A percentile compares a stretch with the other conserved stretches of the same genome.
Conservation (phyloP, 495 filamentous ascomycete species). For the Aspergillus incahuasiensis region DNA sequence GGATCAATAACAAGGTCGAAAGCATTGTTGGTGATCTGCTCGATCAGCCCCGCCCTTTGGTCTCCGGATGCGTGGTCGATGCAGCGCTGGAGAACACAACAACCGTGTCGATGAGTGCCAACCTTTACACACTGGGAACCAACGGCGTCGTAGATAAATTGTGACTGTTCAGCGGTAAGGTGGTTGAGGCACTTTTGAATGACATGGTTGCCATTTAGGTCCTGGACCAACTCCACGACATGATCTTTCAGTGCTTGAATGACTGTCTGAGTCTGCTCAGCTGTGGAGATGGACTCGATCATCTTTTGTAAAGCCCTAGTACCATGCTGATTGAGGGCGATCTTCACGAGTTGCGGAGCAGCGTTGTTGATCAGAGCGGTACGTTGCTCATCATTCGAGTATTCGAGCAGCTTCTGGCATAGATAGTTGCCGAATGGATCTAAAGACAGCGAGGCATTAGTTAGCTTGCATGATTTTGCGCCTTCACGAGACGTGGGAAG, state of each 20-base stretch:
- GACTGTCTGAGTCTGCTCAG: slow-evolving; percentile 73
- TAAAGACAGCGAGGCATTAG: slow-evolving; percentile 9
- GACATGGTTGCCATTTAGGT: slow-evolving; percentile 96
- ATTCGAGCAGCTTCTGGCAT: slow-evolving; percentile 94
- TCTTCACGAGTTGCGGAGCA: slow-evolving; percentile 74
- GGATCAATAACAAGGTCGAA: slow-evolving; percentile 87
- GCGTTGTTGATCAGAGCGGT: slow-evolving; percentile 89
- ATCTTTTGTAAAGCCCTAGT: slow-evolving; percentile 97
- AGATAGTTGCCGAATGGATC: slow-evolving; percentile 99
- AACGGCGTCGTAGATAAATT: slow-evolving; percentile 96
- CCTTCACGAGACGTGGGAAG: background rate
- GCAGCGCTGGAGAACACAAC: slow-evolving; percentile 95
- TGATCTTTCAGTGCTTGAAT: slow-evolving; percentile 69
- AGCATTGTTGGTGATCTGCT: slow-evolving; percentile 76
- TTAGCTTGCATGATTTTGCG: background rate
- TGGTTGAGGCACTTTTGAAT: slow-evolving; percentile 99
- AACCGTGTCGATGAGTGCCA: slow-evolving; percentile 95
- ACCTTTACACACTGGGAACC: slow-evolving; percentile 80
- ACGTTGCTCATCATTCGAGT: slow-evolving; percentile 87
- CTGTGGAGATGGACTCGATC: slow-evolving; percentile 90
- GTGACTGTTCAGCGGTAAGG: slow-evolving; percentile 70
- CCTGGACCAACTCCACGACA: slow-evolving; percentile 91
- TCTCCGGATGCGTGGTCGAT: slow-evolving; percentile 91
- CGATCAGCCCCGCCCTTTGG: slow-evolving; percentile 83
- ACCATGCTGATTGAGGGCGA: slow-evolving; percentile 94